These are phyloP conservation scores for Leptomonas pyrrhocoris DNA, from an alignment of 208 protist genomes.

Conservation along the genomic window DNA sequence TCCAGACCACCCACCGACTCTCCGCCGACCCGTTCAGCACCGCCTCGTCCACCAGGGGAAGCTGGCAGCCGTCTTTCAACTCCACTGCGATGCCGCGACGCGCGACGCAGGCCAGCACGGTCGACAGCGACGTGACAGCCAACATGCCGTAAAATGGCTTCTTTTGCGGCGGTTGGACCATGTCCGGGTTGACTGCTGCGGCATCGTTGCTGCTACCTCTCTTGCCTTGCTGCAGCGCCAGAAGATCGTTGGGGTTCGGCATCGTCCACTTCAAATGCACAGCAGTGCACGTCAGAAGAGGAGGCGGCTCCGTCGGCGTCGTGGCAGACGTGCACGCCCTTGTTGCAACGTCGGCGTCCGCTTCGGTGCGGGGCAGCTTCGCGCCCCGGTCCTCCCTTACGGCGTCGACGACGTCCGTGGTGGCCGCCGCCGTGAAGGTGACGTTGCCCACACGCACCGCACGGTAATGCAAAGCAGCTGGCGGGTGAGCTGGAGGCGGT, in stretches of 20 bases:
- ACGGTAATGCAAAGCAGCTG: conserved; percentile 19
- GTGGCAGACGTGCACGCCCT: background rate
- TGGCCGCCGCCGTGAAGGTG: conserved; percentile 11
- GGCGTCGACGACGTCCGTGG: background rate
- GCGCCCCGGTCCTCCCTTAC: background rate
- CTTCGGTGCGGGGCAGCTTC: conserved; percentile 2
- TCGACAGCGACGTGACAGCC: conserved; percentile 52
- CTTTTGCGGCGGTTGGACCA: background rate
- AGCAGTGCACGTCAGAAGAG: conserved; percentile 47
- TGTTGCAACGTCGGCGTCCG: background rate
- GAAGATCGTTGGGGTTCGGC: conserved; percentile 33
- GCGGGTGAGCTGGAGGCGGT: background rate
- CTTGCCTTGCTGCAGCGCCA: conserved; percentile 1
- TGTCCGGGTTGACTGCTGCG: background rate
- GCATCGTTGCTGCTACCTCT: background rate
- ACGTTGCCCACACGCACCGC: conserved; percentile 35
- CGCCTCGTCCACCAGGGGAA: conserved; percentile 44
- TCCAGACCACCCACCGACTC: conserved; percentile 65
- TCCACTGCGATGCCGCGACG: conserved; percentile 59
- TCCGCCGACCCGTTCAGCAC: conserved; percentile 40
- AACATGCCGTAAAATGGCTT: conserved; percentile 50
- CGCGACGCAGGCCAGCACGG: conserved; percentile 56
- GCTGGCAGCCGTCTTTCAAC: conserved; percentile 50
- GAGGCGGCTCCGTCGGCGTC: background rate
- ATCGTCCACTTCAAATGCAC: conserved; percentile 77